phyloP scores from a whole-genome alignment of 78 protist genomes.

The Dictyostelium intermedium region DNA sequence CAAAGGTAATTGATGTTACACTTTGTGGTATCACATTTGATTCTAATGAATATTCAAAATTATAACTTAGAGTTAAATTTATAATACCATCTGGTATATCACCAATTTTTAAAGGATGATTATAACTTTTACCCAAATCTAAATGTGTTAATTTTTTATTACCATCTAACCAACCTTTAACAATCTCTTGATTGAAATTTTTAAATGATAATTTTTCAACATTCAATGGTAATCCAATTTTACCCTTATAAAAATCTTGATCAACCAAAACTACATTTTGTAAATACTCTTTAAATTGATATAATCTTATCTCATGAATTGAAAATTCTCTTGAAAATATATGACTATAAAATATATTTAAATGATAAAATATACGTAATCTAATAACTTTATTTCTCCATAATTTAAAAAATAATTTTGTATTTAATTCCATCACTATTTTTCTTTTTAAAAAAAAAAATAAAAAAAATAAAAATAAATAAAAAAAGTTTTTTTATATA shows the following conservation, averaged over 20 bases:
- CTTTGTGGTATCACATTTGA: not conserved
- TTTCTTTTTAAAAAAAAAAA: not conserved
- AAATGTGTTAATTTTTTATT: not conserved
- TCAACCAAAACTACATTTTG: not conserved
- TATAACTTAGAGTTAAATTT: not conserved
- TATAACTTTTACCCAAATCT: not conserved
- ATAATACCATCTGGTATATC: not conserved
- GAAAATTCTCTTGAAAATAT: not conserved
- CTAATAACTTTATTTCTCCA: not conserved
- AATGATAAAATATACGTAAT: not conserved
- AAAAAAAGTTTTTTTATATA: not conserved
- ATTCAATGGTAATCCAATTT: not conserved
- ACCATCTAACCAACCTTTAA: not conserved
- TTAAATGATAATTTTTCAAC: not conserved
- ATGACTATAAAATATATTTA: slow-evolving; percentile 1
- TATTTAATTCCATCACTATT: not conserved
- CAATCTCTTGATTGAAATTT: not conserved
- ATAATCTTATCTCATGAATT: not conserved
- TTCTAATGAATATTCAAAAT: not conserved
- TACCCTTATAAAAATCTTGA: not conserved
- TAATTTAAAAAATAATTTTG: not conserved
- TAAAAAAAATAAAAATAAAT: not conserved
- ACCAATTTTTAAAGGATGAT: not conserved
- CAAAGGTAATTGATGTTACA: not conserved
- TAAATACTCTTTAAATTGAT: not conserved